Evolutionary conservation across 768 basidiomycete species (phyloP), one percentile per base, ranked within the genome.

Genomic region (Crassisporium funariophilum): DNA sequence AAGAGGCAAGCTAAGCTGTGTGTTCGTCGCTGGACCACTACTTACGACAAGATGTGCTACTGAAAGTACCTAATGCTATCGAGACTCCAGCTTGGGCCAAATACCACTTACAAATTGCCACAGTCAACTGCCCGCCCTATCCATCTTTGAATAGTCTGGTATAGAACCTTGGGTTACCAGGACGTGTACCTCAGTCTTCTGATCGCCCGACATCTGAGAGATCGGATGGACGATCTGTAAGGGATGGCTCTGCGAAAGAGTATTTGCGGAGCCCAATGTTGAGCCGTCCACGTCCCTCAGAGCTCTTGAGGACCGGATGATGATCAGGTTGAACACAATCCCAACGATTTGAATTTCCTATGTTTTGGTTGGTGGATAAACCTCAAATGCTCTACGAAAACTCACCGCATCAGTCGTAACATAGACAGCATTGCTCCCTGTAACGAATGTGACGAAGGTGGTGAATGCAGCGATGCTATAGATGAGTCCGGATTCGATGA

Each of bases 301-400:
- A 5, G 44, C 19, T 13, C 19, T 35, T 16, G 51, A 13, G 16
- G 51, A 25, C 11, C 65, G 60, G 29, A 64, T 59, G 47, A 62
- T 60, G 49, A 65, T 65, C 11, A 65, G 49, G 46, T 63, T 62
- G 55, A 65, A 63, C 11, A 61, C 55, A 35, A 65, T 60, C 12
- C 62, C 60, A 15, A 60, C 52, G 16, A 57, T 44, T 38, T 58
- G 50, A 12, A 58, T 45, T 41, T 57, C 45, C 60, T 60, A 39
- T 23, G 19, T 27, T 37, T 19, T 34, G 21, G 16, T 46, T 34
- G 9, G n/a, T 23, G 35, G 49, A 31, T 16, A n/a, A n/a, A n/a
- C n/a, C n/a, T 35, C 7, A 25, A 35, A 42, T 6, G 37, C 20
- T 9, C 4, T 24, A 12, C 7, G 6, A 35, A 6, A n/a, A 43